Conservation (phyloP, 768 basidiomycete genomes). For the Galerina marginata region DNA sequence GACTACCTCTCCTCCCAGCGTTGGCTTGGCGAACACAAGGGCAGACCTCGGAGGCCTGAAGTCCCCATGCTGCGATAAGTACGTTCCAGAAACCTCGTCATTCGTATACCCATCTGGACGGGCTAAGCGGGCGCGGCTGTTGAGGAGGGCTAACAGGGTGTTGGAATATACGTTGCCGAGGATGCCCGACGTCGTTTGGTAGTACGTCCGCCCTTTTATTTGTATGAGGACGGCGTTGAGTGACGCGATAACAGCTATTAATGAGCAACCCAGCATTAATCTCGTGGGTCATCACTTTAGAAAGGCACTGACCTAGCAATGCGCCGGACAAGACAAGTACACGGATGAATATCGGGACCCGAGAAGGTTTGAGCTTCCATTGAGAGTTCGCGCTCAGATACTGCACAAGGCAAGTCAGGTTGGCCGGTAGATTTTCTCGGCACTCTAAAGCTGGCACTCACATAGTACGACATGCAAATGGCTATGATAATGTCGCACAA, state of each 20-base stretch:
- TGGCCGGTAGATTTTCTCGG: not conserved
- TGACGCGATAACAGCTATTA: slow-evolving; percentile 8
- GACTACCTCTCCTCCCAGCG: not conserved
- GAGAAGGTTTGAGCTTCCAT: slow-evolving; percentile 8
- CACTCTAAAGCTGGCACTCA: not conserved
- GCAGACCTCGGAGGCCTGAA: slow-evolving; percentile 1
- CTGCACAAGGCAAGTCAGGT: slow-evolving; percentile 1
- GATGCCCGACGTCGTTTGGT: slow-evolving; percentile 8
- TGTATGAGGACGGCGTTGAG: slow-evolving; percentile 13
- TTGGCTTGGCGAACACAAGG: slow-evolving; percentile 1
- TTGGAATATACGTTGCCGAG: slow-evolving; percentile 12
- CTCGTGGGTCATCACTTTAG: not conserved
- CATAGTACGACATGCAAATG: slow-evolving; percentile 10
- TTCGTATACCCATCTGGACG: slow-evolving; percentile 8
- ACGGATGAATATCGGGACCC: slow-evolving; percentile 1
- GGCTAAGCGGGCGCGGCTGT: slow-evolving; percentile 9
- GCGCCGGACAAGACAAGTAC: slow-evolving; percentile 9
- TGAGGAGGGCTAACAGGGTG: slow-evolving; percentile 10
- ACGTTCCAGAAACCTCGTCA: slow-evolving; percentile 5
- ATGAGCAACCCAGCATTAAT: not conserved
- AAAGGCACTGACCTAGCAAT: slow-evolving; percentile 2
- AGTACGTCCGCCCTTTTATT: slow-evolving; percentile 9
- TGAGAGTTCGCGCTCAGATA: slow-evolving; percentile 6
- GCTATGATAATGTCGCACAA: slow-evolving; percentile 14
- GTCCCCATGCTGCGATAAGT: not conserved